Percentiles rank a stretch among this genome's conserved stretches.
phyloP scores from a whole-genome alignment of 208 protist species.

The Crithidia fasciculata region DNA sequence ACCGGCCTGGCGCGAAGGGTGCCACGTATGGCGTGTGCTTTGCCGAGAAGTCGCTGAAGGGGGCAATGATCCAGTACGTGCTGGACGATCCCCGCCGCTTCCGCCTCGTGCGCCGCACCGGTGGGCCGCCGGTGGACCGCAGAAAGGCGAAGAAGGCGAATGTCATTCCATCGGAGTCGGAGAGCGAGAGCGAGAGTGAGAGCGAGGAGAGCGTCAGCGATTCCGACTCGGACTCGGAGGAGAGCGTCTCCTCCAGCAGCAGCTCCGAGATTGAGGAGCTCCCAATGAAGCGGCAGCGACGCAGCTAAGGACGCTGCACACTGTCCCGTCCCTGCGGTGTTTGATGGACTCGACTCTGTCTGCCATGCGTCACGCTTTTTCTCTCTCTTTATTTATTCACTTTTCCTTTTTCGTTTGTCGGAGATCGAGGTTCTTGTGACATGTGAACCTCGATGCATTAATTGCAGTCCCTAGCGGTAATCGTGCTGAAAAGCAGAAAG shows the following conservation, averaged over 20 bases:
- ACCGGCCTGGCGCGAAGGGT: slow-evolving; percentile 1
- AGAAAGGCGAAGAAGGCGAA: slow-evolving; percentile 21
- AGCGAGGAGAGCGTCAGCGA: slow-evolving; percentile 28
- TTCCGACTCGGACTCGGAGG: slow-evolving; percentile 21
- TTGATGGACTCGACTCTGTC: neutral
- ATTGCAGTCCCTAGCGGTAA: too few relatives aligned
- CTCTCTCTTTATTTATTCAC: slow-evolving; percentile 9
- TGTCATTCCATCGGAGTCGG: slow-evolving; percentile 39
- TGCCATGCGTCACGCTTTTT: neutral
- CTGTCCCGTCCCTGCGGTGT: neutral
- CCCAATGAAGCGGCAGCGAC: slow-evolving; percentile 13
- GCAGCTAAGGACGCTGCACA: neutral
- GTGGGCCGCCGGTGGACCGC: slow-evolving; percentile 36
- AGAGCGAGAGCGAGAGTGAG: slow-evolving; percentile 21
- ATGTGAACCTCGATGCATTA: too few relatives aligned
- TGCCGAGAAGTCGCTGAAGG: slow-evolving; percentile 40
- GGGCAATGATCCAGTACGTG: slow-evolving; percentile 66
- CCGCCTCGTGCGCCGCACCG: slow-evolving; percentile 44
- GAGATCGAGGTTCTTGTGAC: too few relatives aligned
- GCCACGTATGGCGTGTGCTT: slow-evolving; percentile 73
- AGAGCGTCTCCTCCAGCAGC: slow-evolving; percentile 18
- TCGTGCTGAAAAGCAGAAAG: neutral
- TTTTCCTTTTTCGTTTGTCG: neutral
- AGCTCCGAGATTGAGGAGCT: slow-evolving; percentile 6
- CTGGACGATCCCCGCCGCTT: slow-evolving; percentile 39